These are phyloP conservation scores for Termitomyces sp. DNA, from an alignment of 768 basidiomycete species.

Conservation along the genomic window DNA sequence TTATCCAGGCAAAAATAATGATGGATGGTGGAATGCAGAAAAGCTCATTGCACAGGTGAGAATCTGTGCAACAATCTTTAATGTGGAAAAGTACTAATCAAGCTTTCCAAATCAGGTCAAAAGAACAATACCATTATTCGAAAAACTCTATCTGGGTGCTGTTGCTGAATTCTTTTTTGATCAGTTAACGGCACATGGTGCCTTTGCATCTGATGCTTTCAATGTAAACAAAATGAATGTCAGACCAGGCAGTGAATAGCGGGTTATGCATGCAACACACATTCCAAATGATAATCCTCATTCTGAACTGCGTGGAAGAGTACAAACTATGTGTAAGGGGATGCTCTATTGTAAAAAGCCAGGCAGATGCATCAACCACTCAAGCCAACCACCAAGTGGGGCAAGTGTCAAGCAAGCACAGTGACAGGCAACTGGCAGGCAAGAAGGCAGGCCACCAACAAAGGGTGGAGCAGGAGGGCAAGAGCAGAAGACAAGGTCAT, in stretches of 20 bases:
- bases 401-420: too few species aligned
- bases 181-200: not conserved
- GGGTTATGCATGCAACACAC: not conserved
- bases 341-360: too few species aligned
- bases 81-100: too few species aligned
- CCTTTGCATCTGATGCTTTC: not conserved
- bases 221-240: constrained; percentile 10
- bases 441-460: too few species aligned
- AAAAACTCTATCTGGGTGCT: not conserved
- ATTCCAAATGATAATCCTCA: not conserved
- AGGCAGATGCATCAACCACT: too few species aligned
- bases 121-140: not conserved
- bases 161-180: not conserved
- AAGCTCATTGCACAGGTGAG: not conserved
- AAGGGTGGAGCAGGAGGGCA: too few species aligned
- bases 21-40: not conserved
- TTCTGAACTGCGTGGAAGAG: not conserved
- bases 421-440: too few species aligned
- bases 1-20: not conserved
- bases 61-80: not conserved
- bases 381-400: too few species aligned
- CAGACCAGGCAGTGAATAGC: not conserved
- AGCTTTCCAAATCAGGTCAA: not conserved
- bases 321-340: too few species aligned
- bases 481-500: too few species aligned